Percentiles rank a stretch among this genome's conserved stretches.
Evolutionary conservation across 148 eudicot species (phyloP).

Genomic region (Camellia japonica): DNA sequence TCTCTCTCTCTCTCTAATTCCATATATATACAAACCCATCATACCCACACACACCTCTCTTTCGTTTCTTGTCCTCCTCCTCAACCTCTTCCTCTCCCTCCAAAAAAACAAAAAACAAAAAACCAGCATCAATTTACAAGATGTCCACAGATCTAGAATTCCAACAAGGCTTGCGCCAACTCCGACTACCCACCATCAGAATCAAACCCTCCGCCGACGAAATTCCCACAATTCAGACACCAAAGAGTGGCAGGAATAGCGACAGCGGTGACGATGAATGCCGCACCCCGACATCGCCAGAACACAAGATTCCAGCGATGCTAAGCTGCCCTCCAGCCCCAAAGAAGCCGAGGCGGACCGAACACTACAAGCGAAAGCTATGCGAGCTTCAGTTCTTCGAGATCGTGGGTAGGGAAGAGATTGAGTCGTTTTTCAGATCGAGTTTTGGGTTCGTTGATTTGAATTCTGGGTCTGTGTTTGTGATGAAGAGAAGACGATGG

Average conservation of each 20-base stretch:
- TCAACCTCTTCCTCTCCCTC: no score
- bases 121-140: not conserved
- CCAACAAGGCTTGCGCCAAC: not conserved
- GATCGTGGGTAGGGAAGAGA: constrained; percentile 24
- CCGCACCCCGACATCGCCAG: constrained; percentile 29
- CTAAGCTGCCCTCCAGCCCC: constrained; percentile 41
- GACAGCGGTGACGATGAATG: constrained; percentile 9
- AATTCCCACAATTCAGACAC: not conserved
- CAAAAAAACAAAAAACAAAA: not conserved
- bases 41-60: no score
- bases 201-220: not conserved
- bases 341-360: constrained; percentile 15
- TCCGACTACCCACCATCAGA: not conserved
- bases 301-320: constrained; percentile 26
- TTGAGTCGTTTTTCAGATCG: constrained; percentile 33
- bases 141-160: constrained; percentile 21
- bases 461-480: not conserved
- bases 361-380: constrained; percentile 29
- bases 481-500: constrained; percentile 19
- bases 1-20: no score
- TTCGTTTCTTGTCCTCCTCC: no score
- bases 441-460: constrained; percentile 1
- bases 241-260: not conserved
- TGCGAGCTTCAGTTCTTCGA: constrained; percentile 31
- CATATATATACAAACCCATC: no score